Conservation (phyloP, 257 asterid species). For the Cinchona pubescens region DNA sequence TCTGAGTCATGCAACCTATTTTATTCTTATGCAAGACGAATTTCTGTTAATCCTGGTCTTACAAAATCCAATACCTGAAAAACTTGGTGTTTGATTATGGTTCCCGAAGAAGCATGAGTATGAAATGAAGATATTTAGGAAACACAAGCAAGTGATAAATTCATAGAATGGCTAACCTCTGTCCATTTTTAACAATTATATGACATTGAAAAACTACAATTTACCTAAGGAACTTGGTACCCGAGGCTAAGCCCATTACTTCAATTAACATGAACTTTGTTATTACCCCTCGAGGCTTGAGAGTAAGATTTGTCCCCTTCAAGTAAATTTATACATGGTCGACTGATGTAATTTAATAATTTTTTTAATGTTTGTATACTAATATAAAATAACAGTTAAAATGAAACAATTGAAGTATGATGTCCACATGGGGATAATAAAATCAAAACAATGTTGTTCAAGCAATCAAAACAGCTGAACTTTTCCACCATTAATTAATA, state of each 20-base stretch:
- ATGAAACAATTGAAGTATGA: too few relatives aligned
- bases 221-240: slow-evolving; percentile 25
- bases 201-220: slow-evolving; percentile 4
- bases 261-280: background rate
- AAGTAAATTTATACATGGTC: too few relatives aligned
- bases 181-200: slow-evolving; percentile 4
- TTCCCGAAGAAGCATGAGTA: slow-evolving; percentile 28
- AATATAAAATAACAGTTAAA: too few relatives aligned
- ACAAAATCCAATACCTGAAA: slow-evolving; percentile 3
- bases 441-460: too few relatives aligned
- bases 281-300: slow-evolving; percentile 26
- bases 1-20: background rate
- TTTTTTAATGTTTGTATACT: too few relatives aligned
- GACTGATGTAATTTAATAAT: too few relatives aligned
- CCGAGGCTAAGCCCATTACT: slow-evolving; percentile 16
- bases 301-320: slow-evolving; percentile 22
- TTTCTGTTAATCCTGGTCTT: background rate
- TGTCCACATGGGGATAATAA: too few relatives aligned
- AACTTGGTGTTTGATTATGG: slow-evolving; percentile 7
- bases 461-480: too few relatives aligned
- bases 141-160: slow-evolving; percentile 43
- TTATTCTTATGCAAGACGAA: background rate
- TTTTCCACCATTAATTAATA: too few relatives aligned
- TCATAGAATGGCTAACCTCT: slow-evolving; percentile 40
- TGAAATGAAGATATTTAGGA: slow-evolving; percentile 41